These are phyloP conservation scores for Eucalyptus grandis DNA, from an alignment of 345 rosid genomes.

Conservation along the genomic window DNA sequence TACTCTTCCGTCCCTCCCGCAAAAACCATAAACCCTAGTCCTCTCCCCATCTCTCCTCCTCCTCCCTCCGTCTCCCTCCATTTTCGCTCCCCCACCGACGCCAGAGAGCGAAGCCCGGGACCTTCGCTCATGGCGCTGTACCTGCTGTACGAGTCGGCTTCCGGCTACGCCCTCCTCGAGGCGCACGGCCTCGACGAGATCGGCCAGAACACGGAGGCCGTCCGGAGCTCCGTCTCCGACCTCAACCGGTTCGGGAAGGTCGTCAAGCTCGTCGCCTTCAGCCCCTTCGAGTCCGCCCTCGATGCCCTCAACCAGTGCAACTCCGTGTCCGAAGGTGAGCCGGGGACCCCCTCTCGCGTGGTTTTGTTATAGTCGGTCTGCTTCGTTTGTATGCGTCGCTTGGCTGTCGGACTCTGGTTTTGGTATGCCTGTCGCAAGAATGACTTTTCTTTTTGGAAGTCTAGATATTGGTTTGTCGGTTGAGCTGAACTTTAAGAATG, in stretches of 20 bases:
- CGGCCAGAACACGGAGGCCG: constrained; percentile 78
- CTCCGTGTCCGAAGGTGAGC: constrained; percentile 73
- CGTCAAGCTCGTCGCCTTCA: constrained; percentile 61
- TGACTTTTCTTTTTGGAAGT: background rate
- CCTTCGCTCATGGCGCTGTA: constrained; percentile 34
- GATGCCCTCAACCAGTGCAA: constrained; percentile 77
- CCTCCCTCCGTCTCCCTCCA: background rate
- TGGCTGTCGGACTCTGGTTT: background rate
- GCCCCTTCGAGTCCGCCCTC: constrained; percentile 50
- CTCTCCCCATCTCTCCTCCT: background rate
- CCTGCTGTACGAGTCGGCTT: constrained; percentile 57
- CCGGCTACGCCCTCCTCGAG: constrained; percentile 45
- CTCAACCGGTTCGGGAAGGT: constrained; percentile 72
- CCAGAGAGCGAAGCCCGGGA: background rate
- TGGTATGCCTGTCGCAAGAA: background rate
- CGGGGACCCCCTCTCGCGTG: background rate
- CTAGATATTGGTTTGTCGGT: background rate
- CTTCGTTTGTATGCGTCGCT: background rate
- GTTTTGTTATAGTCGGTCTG: background rate
- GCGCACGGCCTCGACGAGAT: constrained; percentile 72
- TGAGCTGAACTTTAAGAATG: background rate
- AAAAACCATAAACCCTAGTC: background rate
- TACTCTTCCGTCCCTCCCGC: background rate
- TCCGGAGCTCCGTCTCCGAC: constrained; percentile 58
- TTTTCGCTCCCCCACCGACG: background rate